Base-by-base conservation (phyloP, 257 asterid species). In the Solanum tarapatanum region DNA sequence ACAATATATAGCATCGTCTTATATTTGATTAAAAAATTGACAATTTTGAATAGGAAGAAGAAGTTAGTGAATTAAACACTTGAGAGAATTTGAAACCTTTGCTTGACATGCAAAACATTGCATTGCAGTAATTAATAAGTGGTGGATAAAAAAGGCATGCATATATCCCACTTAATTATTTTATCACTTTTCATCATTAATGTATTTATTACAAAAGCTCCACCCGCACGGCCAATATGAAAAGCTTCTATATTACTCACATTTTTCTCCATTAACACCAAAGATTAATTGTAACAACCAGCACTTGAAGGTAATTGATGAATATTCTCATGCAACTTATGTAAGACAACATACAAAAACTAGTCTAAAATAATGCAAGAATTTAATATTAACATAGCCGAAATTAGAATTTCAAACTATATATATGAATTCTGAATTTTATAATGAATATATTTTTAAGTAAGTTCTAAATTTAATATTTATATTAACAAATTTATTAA, bases 51-150 rank as follows among this genome's bases (percentile, higher is more conserved):
- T n/a, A 3, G 36, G n/a, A 76, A 24, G 37, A 77, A 43, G 36
- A 43, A 24, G 68, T 43, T 79, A 45, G 84, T 79, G 84, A 45
- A 80, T 45, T 28, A 14, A 39, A 80, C 85, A 45, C 69, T 48
- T 39, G 68, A 80, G 62, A 41, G 68, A 45, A 45, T 74, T 55
- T 74, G 86, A 37, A 84, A 41, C 58, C 87, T 84, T 84, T 84
- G 87, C 87, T 84, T 84, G 87, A 11, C 87, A 84, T 39, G 87
- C 87, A 84, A 84, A 84, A 66, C 58, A 84, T 9, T 36, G 82
- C 77, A 84, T 16, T 36, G 82, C 77, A 84, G 82, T 39, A 84
- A 84, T 84, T 66, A 84, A 66, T 66, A 84, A 84, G 87, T 39
- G 21, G 77, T 37, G 80, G 77, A 66, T 39, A 36, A 37, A 84